Evolutionary conservation across 768 basidiomycete genomes (phyloP).

Genomic region (Panaeolus cyanescens): DNA sequence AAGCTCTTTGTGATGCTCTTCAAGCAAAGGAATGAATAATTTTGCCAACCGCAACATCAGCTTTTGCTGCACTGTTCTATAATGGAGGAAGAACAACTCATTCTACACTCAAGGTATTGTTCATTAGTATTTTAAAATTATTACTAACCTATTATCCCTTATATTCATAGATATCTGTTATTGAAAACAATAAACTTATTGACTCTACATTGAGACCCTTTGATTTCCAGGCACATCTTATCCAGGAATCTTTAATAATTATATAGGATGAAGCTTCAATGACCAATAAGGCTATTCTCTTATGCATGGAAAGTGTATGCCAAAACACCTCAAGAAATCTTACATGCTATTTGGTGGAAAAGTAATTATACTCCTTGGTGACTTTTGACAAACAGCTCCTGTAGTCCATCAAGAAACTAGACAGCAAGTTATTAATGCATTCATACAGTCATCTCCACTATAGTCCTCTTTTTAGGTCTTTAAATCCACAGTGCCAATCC

Average conservation of each 20-base stretch:
- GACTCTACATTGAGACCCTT: constrained; percentile 27
- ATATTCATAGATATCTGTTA: constrained; percentile 31
- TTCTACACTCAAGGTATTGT: constrained; percentile 37
- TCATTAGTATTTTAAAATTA: neutral
- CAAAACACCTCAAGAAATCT: constrained; percentile 25
- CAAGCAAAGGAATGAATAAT: constrained; percentile 28
- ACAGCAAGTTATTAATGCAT: constrained; percentile 31
- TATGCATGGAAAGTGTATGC: constrained; percentile 35
- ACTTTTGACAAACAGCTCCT: constrained; percentile 43
- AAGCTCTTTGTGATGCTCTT: constrained; percentile 32
- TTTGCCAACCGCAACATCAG: constrained; percentile 37
- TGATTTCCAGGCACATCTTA: constrained; percentile 31
- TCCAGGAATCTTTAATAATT: constrained; percentile 27
- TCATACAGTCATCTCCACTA: constrained; percentile 33
- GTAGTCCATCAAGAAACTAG: constrained; percentile 31
- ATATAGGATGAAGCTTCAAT: constrained; percentile 47
- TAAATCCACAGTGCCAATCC: constrained; percentile 31
- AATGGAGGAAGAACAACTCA: constrained; percentile 37
- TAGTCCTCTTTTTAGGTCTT: constrained; percentile 30
- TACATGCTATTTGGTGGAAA: constrained; percentile 40
- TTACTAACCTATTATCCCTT: too few species aligned
- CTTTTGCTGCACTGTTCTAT: constrained; percentile 41
- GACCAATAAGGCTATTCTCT: constrained; percentile 33
- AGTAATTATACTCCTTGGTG: constrained; percentile 35
- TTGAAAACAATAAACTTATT: constrained; percentile 30